phyloP scores from a whole-genome alignment of 2,329 filamentous ascomycete genomes.

The Colletotrichum sp. region DNA sequence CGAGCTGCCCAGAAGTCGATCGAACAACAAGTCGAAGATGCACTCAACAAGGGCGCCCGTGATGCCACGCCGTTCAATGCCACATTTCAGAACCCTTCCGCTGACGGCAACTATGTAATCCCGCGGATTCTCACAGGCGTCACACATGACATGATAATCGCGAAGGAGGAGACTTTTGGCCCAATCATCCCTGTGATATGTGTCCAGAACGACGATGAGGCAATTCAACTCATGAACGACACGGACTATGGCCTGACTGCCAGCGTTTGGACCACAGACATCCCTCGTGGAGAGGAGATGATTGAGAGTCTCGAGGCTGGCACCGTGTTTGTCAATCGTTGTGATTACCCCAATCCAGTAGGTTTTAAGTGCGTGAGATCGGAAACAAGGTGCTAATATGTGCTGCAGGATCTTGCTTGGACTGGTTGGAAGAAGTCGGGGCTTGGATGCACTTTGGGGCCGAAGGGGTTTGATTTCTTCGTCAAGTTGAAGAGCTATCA shows the following conservation, averaged over 20 bases:
- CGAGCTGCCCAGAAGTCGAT: conserved; percentile 65
- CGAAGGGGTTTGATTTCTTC: conserved; percentile 92
- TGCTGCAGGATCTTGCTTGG: conserved; percentile 92
- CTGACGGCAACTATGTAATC: conserved; percentile 65
- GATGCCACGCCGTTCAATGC: conserved; percentile 61
- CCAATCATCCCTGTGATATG: conserved; percentile 93
- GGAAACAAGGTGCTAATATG: background rate
- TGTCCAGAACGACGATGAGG: conserved; percentile 81
- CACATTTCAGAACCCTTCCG: conserved; percentile 61
- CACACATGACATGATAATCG: conserved; percentile 81
- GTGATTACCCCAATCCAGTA: background rate
- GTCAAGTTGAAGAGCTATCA: conserved; percentile 89
- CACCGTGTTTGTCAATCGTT: background rate
- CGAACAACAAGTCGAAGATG: conserved; percentile 66
- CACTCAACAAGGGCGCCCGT: conserved; percentile 67
- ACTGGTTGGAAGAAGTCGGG: conserved; percentile 98
- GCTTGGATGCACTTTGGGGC: conserved; percentile 87
- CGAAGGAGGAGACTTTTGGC: conserved; percentile 94
- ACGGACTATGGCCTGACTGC: conserved; percentile 92
- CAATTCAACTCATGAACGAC: conserved; percentile 87
- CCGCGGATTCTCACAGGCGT: conserved; percentile 83
- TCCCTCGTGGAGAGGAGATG: background rate
- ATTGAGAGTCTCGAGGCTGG: background rate
- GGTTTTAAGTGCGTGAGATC: background rate
- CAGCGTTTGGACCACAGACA: conserved; percentile 79